Evolutionary conservation across 2,329 filamentous ascomycete genomes (phyloP).

Genomic region (Davidsoniella australis): DNA sequence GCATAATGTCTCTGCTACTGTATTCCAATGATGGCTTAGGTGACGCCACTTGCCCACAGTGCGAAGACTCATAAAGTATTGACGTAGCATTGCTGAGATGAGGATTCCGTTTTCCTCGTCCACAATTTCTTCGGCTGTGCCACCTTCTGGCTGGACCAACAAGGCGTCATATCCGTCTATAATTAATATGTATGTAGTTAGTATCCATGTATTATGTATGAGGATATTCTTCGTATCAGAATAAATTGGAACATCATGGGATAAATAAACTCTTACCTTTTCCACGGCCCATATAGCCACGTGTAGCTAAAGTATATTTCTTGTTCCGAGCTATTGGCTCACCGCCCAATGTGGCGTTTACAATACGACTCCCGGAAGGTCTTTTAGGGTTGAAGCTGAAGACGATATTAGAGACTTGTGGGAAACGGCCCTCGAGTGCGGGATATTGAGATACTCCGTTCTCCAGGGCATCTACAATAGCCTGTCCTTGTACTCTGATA

Average conservation of each 20-base stretch:
- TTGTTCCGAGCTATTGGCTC: slow-evolving; percentile 42
- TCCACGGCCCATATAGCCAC: slow-evolving; percentile 77
- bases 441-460: slow-evolving; percentile 70
- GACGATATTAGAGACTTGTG: slow-evolving; percentile 69
- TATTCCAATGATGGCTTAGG: slow-evolving; percentile 52
- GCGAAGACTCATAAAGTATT: slow-evolving; percentile 79
- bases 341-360: slow-evolving; percentile 42
- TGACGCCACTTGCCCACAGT: slow-evolving; percentile 65
- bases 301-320: slow-evolving; percentile 58
- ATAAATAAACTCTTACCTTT: slow-evolving; percentile 33
- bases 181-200: neutral
- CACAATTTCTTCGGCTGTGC: slow-evolving; percentile 59
- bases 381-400: slow-evolving; percentile 54
- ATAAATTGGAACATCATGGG: too few species aligned
- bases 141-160: slow-evolving; percentile 59
- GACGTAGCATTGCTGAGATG: slow-evolving; percentile 69
- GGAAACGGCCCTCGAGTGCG: slow-evolving; percentile 62
- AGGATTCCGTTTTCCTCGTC: slow-evolving; percentile 76
- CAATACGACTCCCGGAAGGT: slow-evolving; percentile 44
- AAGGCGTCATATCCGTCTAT: slow-evolving; percentile 62
- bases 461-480: slow-evolving; percentile 64
- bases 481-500: slow-evolving; percentile 51
- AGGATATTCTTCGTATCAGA: too few species aligned
- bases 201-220: neutral
- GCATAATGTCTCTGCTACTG: slow-evolving; percentile 36